A percentile compares a stretch with the other conserved stretches of the same genome.
Evolutionary conservation across 73 alveolate species (phyloP).

Genomic region (Halteria grandinella): DNA sequence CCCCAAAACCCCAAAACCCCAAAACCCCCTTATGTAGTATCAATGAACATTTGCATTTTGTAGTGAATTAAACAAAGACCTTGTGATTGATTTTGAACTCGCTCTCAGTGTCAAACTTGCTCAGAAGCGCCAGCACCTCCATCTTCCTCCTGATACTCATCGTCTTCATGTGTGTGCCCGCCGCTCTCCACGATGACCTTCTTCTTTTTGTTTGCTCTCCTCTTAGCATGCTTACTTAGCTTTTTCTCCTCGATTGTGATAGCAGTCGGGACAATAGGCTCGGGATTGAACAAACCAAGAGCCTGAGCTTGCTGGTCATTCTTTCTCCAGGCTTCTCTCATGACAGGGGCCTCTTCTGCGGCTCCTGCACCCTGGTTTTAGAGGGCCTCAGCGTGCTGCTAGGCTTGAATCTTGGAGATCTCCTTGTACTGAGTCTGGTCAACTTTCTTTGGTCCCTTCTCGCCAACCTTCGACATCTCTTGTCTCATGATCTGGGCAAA

Average conservation of each 20-base stretch:
- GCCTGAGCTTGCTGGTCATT: background rate
- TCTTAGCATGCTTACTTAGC: constrained; percentile 35
- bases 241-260: constrained; percentile 9
- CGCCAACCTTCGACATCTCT: constrained; percentile 11
- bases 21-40: background rate
- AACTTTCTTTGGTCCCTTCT: constrained; percentile 37
- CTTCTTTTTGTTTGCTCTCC: constrained; percentile 29
- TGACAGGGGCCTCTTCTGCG: constrained; percentile 1
- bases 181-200: constrained; percentile 4
- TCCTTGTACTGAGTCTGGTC: constrained; percentile 16
- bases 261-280: background rate
- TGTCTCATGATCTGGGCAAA: constrained; percentile 25
- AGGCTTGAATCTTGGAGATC: background rate
- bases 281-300: background rate
- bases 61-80: too few species aligned
- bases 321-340: constrained; percentile 26
- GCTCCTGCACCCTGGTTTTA: too few species aligned
- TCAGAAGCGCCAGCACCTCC: too few species aligned
- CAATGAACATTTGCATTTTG: background rate
- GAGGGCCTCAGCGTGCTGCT: constrained; percentile 2
- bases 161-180: background rate
- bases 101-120: too few species aligned
- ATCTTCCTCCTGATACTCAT: background rate
- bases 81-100: too few species aligned
- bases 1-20: too few species aligned